Percentiles rank a stretch among this genome's conserved stretches.
phyloP scores from a whole-genome alignment of 192 early-diverging fungal species.

The Backusella macrospora region DNA sequence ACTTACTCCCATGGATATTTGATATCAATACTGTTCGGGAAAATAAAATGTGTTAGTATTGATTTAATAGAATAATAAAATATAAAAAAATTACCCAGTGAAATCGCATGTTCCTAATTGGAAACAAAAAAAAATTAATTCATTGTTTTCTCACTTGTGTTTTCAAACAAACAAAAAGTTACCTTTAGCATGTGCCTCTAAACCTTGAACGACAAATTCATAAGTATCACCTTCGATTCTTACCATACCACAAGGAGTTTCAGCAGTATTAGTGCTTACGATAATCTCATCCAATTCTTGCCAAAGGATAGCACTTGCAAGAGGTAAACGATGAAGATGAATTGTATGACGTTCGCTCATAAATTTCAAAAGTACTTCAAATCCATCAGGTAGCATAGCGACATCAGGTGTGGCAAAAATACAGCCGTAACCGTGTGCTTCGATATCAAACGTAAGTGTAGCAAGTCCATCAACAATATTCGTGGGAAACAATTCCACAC shows the following conservation, averaged over 20 bases:
- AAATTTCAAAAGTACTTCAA: slow-evolving; percentile 12
- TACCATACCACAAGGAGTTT: slow-evolving; percentile 21
- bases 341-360: slow-evolving; percentile 5
- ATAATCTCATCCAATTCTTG: slow-evolving; percentile 27
- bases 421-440: slow-evolving; percentile 30
- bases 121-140: slow-evolving; percentile 1
- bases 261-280: background rate
- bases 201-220: slow-evolving; percentile 19
- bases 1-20: slow-evolving; percentile 35
- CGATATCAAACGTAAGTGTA: slow-evolving; percentile 33
- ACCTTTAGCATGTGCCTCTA: slow-evolving; percentile 9
- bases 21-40: slow-evolving; percentile 17
- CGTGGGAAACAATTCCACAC: slow-evolving; percentile 21
- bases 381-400: slow-evolving; percentile 2
- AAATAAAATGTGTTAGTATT: background rate
- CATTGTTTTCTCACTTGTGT: background rate
- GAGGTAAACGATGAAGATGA: slow-evolving; percentile 16
- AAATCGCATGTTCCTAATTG: slow-evolving; percentile 18
- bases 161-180: background rate
- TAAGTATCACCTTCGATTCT: slow-evolving; percentile 27
- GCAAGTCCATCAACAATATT: slow-evolving; percentile 34
- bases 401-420: slow-evolving; percentile 29
- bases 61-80: background rate
- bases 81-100: background rate
- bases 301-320: slow-evolving; percentile 25